phyloP scores from a whole-genome alignment of 192 early-diverging fungal genomes.

The Kickxella alabastrina region DNA sequence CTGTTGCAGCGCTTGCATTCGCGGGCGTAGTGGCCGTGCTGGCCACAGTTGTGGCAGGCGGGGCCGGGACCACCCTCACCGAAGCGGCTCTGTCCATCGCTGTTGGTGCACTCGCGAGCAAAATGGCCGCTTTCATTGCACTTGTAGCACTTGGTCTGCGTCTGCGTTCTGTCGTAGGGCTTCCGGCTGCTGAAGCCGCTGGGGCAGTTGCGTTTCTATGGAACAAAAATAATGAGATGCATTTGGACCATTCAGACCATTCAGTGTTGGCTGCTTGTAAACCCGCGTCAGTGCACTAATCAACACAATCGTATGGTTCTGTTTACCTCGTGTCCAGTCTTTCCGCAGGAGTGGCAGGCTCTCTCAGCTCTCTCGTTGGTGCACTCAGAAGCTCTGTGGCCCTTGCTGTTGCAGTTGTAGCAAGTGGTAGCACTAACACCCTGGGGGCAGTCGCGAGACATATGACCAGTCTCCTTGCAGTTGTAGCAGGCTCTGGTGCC shows the following conservation, averaged over 20 bases:
- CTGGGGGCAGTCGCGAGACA: slow-evolving; percentile 50
- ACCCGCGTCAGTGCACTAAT: too few relatives aligned
- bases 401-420: slow-evolving; percentile 53
- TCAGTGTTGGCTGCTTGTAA: too few relatives aligned
- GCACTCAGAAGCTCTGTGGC: slow-evolving; percentile 52
- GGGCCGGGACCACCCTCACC: slow-evolving; percentile 3
- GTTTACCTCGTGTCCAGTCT: slow-evolving; percentile 35
- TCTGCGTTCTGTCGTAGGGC: slow-evolving; percentile 3
- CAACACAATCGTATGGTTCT: too few relatives aligned
- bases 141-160: slow-evolving; percentile 5
- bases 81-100: background rate
- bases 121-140: slow-evolving; percentile 2
- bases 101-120: slow-evolving; percentile 1
- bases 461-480: slow-evolving; percentile 50
- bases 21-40: slow-evolving; percentile 10
- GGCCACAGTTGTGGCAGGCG: slow-evolving; percentile 13
- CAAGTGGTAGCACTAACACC: slow-evolving; percentile 41
- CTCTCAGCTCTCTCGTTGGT: slow-evolving; percentile 25
- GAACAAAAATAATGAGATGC: background rate
- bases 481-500: slow-evolving; percentile 52
- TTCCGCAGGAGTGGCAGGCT: slow-evolving; percentile 49
- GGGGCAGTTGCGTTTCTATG: slow-evolving; percentile 46
- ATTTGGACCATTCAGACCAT: too few relatives aligned
- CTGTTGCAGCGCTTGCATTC: slow-evolving; percentile 43
- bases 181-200: slow-evolving; percentile 21